A percentile compares a stretch with the other conserved stretches of the same genome.
phyloP scores from a whole-genome alignment of 2,329 filamentous ascomycete genomes.

The Colletotrichum lupini region DNA sequence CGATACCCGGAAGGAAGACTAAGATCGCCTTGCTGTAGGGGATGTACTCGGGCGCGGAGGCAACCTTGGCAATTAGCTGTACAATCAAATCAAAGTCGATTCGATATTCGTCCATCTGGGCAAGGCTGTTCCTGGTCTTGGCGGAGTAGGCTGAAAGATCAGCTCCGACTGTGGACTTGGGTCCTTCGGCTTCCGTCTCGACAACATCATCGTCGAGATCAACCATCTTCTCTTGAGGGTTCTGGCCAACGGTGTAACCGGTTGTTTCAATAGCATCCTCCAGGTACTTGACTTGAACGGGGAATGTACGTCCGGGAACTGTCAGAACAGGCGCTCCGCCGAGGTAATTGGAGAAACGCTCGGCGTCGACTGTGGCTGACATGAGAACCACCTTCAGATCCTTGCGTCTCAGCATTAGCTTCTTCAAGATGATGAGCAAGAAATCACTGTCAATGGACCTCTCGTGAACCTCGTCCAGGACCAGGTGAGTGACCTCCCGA shows the following conservation, averaged over 20 bases:
- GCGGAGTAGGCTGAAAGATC: slow-evolving; percentile 79
- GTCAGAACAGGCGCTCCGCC: slow-evolving; percentile 86
- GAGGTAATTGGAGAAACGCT: slow-evolving; percentile 90
- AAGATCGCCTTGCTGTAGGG: slow-evolving; percentile 89
- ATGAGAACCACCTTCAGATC: slow-evolving; percentile 95
- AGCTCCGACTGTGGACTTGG: slow-evolving; percentile 60
- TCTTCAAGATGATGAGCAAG: slow-evolving; percentile 88
- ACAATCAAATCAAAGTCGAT: slow-evolving; percentile 91
- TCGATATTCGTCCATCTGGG: slow-evolving; percentile 87
- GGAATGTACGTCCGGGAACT: slow-evolving; percentile 93
- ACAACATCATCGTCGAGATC: slow-evolving; percentile 72
- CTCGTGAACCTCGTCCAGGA: slow-evolving; percentile 98
- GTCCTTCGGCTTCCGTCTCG: slow-evolving; percentile 58
- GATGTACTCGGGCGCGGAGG: slow-evolving; percentile 72
- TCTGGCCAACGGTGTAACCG: slow-evolving; percentile 69
- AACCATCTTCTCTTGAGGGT: slow-evolving; percentile 62
- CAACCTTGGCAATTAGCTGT: slow-evolving; percentile 81
- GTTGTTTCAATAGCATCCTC: slow-evolving; percentile 94
- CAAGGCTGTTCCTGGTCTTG: slow-evolving; percentile 78
- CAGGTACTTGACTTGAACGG: slow-evolving; percentile 86
- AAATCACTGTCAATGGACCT: slow-evolving; percentile 97
- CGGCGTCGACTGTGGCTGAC: slow-evolving; percentile 96
- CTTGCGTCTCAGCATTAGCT: slow-evolving; percentile 79
- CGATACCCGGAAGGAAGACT: slow-evolving; percentile 95
- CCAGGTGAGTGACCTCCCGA: slow-evolving; percentile 88